Conservation (phyloP, 2,329 filamentous ascomycete genomes). For the Venturiaceae sp. region DNA sequence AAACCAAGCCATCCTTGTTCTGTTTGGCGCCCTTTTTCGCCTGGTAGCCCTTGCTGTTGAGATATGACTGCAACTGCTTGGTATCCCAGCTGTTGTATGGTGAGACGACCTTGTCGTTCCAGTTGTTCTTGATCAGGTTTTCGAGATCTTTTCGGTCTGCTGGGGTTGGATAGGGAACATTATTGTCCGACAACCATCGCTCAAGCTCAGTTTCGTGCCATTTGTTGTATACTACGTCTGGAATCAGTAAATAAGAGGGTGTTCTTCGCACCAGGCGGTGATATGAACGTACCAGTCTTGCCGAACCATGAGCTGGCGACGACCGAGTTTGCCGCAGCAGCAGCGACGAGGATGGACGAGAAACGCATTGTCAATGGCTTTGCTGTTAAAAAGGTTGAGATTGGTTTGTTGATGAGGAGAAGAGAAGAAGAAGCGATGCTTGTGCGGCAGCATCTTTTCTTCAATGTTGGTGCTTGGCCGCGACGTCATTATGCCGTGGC, state of each 20-base stretch:
- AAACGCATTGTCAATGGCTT: slow-evolving; percentile 86
- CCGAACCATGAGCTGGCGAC: slow-evolving; percentile 75
- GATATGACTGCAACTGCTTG: slow-evolving; percentile 56
- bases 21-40: slow-evolving; percentile 56
- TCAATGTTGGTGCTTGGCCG: too few relatives aligned
- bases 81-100: slow-evolving; percentile 73
- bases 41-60: slow-evolving; percentile 62
- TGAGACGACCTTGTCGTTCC: slow-evolving; percentile 65
- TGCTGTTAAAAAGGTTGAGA: too few relatives aligned
- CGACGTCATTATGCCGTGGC: too few relatives aligned
- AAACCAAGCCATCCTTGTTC: slow-evolving; percentile 58
- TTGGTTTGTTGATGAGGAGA: not conserved
- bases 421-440: not conserved
- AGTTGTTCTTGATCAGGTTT: slow-evolving; percentile 79
- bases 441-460: too few relatives aligned
- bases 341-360: slow-evolving; percentile 58
- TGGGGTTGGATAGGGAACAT: slow-evolving; percentile 80
- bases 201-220: slow-evolving; percentile 98
- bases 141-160: slow-evolving; percentile 94
- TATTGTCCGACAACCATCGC: slow-evolving; percentile 88
- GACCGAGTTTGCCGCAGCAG: slow-evolving; percentile 56
- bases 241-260: slow-evolving; percentile 16
- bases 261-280: not conserved
- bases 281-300: slow-evolving; percentile 60
- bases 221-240: slow-evolving; percentile 76